These are phyloP conservation scores for Ustilago cynodontis DNA, from an alignment of 1,284 basidiomycete genomes.

Conservation along the genomic window DNA sequence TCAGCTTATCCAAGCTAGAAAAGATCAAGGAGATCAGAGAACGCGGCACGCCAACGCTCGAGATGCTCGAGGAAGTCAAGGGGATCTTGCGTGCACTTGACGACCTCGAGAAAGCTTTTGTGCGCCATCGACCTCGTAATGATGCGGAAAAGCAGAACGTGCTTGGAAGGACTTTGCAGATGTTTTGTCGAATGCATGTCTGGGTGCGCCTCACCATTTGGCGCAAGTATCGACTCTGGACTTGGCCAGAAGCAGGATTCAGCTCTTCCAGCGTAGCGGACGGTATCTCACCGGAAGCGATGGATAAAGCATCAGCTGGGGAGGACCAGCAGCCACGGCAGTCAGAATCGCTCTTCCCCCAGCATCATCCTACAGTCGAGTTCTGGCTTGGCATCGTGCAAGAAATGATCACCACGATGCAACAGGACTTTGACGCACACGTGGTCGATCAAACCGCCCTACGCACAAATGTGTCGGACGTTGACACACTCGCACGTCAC, in stretches of 20 bases:
- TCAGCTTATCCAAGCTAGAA: slow-evolving; percentile 30
- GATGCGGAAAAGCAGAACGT: slow-evolving; percentile 38
- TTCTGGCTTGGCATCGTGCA: slow-evolving; percentile 39
- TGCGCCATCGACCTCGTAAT: slow-evolving; percentile 37
- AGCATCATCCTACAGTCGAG: slow-evolving; percentile 46
- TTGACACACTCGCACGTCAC: slow-evolving; percentile 40
- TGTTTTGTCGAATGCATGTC: slow-evolving; percentile 54
- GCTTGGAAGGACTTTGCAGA: slow-evolving; percentile 47
- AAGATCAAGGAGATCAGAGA: slow-evolving; percentile 27
- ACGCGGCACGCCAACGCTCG: slow-evolving; percentile 9
- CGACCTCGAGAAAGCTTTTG: slow-evolving; percentile 33
- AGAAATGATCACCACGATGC: slow-evolving; percentile 29
- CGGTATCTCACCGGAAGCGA: background rate
- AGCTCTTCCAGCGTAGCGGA: background rate
- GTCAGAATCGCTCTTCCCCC: slow-evolving; percentile 12
- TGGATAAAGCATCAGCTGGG: background rate
- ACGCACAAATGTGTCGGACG: slow-evolving; percentile 24
- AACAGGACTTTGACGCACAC: slow-evolving; percentile 41
- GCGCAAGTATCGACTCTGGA: slow-evolving; percentile 50
- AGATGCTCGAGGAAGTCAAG: slow-evolving; percentile 25
- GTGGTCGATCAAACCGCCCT: slow-evolving; percentile 20
- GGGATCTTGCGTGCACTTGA: slow-evolving; percentile 28
- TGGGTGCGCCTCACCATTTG: slow-evolving; percentile 51
- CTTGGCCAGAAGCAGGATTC: background rate
- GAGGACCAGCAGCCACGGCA: background rate